phyloP scores from a whole-genome alignment of 2,329 filamentous ascomycete genomes.

The Akanthomyces lecanii region DNA sequence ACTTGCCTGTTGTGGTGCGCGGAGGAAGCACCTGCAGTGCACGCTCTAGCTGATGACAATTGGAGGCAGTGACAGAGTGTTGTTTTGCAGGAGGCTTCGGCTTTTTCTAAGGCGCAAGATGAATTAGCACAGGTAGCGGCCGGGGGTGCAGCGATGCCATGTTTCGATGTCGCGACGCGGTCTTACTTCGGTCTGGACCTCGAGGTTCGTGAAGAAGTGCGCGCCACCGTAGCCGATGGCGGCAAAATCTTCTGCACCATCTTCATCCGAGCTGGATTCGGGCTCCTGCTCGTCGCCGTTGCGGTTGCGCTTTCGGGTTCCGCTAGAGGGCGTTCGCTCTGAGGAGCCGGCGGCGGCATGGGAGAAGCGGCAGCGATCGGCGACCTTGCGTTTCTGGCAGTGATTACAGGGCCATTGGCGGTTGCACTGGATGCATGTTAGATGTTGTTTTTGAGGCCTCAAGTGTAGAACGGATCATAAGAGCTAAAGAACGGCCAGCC shows the following conservation, averaged over 20 bases:
- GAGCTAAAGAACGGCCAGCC: not conserved
- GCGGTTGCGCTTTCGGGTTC: constrained; percentile 16
- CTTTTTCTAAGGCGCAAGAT: constrained; percentile 19
- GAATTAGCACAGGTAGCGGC: not conserved
- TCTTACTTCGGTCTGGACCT: constrained; percentile 25
- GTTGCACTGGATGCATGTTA: constrained; percentile 30
- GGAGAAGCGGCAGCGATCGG: constrained; percentile 33
- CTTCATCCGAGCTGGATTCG: constrained; percentile 23
- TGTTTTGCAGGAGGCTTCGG: constrained; percentile 20
- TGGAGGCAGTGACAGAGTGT: constrained; percentile 18
- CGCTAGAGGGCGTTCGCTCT: constrained; percentile 21
- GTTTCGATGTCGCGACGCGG: not conserved
- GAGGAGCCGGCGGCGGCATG: constrained; percentile 19
- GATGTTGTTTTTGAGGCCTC: not conserved
- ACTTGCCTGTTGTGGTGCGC: constrained; percentile 32
- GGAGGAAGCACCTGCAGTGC: constrained; percentile 31
- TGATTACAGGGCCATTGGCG: constrained; percentile 38
- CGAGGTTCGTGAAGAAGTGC: constrained; percentile 29
- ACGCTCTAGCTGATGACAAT: constrained; percentile 30
- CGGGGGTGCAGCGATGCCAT: not conserved
- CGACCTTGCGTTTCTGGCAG: constrained; percentile 37
- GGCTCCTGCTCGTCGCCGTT: constrained; percentile 15
- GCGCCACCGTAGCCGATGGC: constrained; percentile 33
- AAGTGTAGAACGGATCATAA: not conserved
- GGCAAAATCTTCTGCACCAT: constrained; percentile 29